phyloP scores from a whole-genome alignment of 495 filamentous ascomycete species.

The Stereocaulon alpinum region DNA sequence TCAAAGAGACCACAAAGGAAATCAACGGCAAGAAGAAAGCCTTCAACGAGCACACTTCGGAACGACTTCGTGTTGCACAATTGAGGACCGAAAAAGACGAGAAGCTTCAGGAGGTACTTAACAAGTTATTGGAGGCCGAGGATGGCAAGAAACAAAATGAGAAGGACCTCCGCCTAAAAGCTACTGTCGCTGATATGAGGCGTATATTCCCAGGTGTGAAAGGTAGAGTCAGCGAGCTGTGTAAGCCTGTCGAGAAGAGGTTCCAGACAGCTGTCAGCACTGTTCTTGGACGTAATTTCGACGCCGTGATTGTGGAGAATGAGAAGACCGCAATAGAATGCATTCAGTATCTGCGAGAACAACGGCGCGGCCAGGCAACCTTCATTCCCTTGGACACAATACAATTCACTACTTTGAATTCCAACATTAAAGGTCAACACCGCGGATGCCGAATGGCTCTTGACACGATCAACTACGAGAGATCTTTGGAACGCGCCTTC shows the following conservation, averaged over 20 bases:
- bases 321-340: constrained; percentile 91
- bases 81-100: constrained; percentile 82
- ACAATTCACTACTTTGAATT: constrained; percentile 79
- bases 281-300: constrained; percentile 84
- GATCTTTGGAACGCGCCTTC: constrained; percentile 78
- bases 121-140: constrained; percentile 70
- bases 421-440: constrained; percentile 80
- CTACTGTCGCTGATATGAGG: constrained; percentile 74
- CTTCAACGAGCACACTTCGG: constrained; percentile 72
- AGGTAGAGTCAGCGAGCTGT: constrained; percentile 82
- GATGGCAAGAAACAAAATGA: constrained; percentile 74
- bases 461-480: constrained; percentile 91
- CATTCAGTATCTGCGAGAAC: constrained; percentile 86
- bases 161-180: constrained; percentile 63
- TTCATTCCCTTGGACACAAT: constrained; percentile 97
- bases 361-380: constrained; percentile 71
- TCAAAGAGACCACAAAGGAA: constrained; percentile 59
- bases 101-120: constrained; percentile 70
- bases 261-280: constrained; percentile 87
- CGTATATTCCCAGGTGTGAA: constrained; percentile 86
- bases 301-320: constrained; percentile 90
- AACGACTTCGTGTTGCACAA: constrained; percentile 67
- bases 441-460: constrained; percentile 81
- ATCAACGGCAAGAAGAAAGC: constrained; percentile 87
- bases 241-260: constrained; percentile 93